phyloP scores from a whole-genome alignment of 306 rosid species.

The Lupinus albus region DNA sequence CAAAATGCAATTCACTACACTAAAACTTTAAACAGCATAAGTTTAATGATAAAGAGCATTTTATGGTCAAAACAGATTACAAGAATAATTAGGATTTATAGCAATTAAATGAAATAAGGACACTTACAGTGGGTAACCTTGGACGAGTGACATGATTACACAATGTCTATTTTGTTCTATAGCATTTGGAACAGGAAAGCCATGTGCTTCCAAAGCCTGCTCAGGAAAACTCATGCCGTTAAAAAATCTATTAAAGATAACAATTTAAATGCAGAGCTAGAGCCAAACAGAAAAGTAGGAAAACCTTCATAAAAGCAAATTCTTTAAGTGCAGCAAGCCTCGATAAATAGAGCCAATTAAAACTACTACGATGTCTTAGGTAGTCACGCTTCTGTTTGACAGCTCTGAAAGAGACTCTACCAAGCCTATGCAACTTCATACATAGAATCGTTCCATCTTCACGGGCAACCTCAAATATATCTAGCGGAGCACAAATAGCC shows the following conservation, averaged over 20 bases:
- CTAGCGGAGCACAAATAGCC: conserved; percentile 45
- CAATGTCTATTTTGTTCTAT: conserved; percentile 88
- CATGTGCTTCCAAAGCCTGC: conserved; percentile 85
- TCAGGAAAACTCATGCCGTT: conserved; percentile 33
- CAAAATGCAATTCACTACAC: background rate
- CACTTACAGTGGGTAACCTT: conserved; percentile 89
- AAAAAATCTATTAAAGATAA: conserved; percentile 18
- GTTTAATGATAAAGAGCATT: background rate
- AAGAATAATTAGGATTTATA: background rate
- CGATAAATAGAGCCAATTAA: conserved; percentile 88
- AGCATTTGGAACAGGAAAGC: conserved; percentile 83
- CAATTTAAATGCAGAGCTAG: conserved; percentile 15
- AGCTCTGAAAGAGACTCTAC: conserved; percentile 89
- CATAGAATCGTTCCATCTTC: conserved; percentile 88
- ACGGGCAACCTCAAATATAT: conserved; percentile 87
- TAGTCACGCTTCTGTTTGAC: conserved; percentile 97
- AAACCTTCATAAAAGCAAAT: conserved; percentile 93
- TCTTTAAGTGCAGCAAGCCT: conserved; percentile 94
- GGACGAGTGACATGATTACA: conserved; percentile 86
- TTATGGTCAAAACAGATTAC: background rate
- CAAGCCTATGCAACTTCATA: conserved; percentile 90
- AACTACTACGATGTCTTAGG: conserved; percentile 83
- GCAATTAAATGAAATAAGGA: conserved; percentile 28
- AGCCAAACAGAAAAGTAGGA: conserved; percentile 1
- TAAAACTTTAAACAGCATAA: background rate